Conservation (phyloP, 768 basidiomycete species). For the Tricholoma flavovirens region DNA sequence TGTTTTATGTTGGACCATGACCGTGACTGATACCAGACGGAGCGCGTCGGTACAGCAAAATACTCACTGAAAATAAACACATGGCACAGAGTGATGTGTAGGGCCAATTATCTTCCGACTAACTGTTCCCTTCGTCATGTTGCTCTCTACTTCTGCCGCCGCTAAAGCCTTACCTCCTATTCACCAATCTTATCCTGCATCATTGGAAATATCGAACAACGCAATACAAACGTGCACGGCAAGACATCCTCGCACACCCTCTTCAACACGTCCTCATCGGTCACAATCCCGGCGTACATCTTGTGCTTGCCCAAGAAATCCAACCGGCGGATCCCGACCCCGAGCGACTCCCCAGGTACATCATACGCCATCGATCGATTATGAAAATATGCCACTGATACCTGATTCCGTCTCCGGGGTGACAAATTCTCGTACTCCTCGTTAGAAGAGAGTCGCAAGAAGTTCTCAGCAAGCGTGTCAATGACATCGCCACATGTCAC, state of each 20-base stretch:
- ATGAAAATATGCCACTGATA: slow-evolving; percentile 50
- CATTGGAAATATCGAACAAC: slow-evolving; percentile 43
- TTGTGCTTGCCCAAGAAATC: slow-evolving; percentile 60
- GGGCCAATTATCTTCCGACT: too few relatives aligned
- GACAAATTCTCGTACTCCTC: slow-evolving; percentile 46
- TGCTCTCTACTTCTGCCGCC: neutral
- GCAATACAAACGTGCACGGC: slow-evolving; percentile 57
- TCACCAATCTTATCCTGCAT: slow-evolving; percentile 44
- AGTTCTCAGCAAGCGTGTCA: slow-evolving; percentile 43
- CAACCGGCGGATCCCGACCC: slow-evolving; percentile 54
- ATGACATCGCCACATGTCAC: slow-evolving; percentile 67
- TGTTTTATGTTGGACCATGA: too few relatives aligned
- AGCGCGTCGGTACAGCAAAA: too few relatives aligned
- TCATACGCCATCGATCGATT: slow-evolving; percentile 61
- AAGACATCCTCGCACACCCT: slow-evolving; percentile 41
- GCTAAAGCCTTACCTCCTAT: too few relatives aligned
- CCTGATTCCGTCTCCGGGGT: slow-evolving; percentile 28
- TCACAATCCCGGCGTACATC: slow-evolving; percentile 57
- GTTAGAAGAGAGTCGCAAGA: slow-evolving; percentile 46
- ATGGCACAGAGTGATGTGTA: too few relatives aligned
- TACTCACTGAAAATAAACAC: too few relatives aligned
- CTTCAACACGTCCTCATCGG: slow-evolving; percentile 38
- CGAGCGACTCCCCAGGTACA: slow-evolving; percentile 66
- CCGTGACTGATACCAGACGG: too few relatives aligned
- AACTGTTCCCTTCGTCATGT: too few relatives aligned